These are phyloP conservation scores for Fusarium haematococcum DNA, from an alignment of 2,329 filamentous ascomycete genomes.

Conservation along the genomic window DNA sequence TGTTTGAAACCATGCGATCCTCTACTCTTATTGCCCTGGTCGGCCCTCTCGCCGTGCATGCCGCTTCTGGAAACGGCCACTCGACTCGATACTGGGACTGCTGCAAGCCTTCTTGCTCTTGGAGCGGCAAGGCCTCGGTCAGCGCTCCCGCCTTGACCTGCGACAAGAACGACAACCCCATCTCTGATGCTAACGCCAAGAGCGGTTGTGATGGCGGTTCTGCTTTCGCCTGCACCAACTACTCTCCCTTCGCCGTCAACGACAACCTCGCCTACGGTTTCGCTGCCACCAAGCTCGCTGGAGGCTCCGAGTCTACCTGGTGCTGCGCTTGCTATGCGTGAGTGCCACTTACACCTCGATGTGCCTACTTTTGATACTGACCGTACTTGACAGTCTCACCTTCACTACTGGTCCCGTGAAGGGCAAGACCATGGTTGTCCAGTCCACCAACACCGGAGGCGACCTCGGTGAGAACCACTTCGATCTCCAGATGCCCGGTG, in stretches of 20 bases:
- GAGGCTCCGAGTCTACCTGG: constrained; percentile 69
- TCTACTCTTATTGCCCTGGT: constrained; percentile 40
- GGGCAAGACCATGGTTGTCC: constrained; percentile 73
- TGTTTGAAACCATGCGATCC: constrained; percentile 39
- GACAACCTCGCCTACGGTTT: constrained; percentile 72
- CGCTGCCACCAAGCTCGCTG: constrained; percentile 68
- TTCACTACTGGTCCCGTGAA: constrained; percentile 62
- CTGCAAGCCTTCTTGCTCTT: constrained; percentile 76
- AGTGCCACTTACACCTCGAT: constrained; percentile 14
- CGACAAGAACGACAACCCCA: constrained; percentile 64
- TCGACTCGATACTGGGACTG: constrained; percentile 70
- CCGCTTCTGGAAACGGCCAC: constrained; percentile 44
- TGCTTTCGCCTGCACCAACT: constrained; percentile 71
- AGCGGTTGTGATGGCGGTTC: constrained; percentile 68
- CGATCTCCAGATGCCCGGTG: constrained; percentile 67
- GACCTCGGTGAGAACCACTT: constrained; percentile 70
- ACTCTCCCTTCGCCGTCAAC: constrained; percentile 72
- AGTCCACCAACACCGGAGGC: constrained; percentile 72
- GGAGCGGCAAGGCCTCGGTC: constrained; percentile 68
- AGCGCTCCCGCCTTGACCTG: constrained; percentile 64
- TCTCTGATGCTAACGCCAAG: constrained; percentile 60
- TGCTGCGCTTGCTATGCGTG: constrained; percentile 74
- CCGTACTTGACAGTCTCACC: constrained; percentile 53
- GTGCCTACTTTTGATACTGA: neutral
- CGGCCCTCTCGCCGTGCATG: constrained; percentile 39